phyloP scores from a whole-genome alignment of 2,329 filamentous ascomycete species.

The Leptoxyphium fumago region DNA sequence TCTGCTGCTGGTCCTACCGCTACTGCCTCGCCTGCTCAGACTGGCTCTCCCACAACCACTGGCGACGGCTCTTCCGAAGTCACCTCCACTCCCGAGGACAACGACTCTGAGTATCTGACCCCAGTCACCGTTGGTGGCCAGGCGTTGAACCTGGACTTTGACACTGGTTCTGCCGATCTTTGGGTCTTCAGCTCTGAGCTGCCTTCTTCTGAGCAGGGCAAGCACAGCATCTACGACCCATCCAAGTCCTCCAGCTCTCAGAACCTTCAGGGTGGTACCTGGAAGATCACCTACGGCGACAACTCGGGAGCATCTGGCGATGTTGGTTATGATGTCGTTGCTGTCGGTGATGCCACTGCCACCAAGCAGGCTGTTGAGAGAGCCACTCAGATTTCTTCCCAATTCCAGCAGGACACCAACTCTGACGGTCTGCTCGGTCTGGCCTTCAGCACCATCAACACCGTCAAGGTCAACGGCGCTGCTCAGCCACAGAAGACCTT shows the following conservation, averaged over 20 bases:
- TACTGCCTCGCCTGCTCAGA: conserved; percentile 5
- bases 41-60: not conserved
- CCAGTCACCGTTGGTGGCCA: conserved; percentile 58
- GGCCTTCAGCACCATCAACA: conserved; percentile 51
- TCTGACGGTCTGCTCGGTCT: conserved; percentile 58
- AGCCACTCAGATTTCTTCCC: conserved; percentile 42
- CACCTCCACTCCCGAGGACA: conserved; percentile 46
- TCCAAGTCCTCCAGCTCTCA: conserved; percentile 37
- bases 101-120: conserved; percentile 56
- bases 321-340: conserved; percentile 54
- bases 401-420: conserved; percentile 44
- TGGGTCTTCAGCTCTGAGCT: conserved; percentile 58
- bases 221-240: conserved; percentile 43
- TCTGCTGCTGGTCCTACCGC: not conserved
- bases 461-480: conserved; percentile 27
- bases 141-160: conserved; percentile 54
- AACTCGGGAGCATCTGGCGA: conserved; percentile 45
- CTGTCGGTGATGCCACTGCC: conserved; percentile 50
- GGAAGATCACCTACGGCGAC: conserved; percentile 56
- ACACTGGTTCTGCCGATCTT: conserved; percentile 61
- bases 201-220: conserved; percentile 25
- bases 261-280: conserved; percentile 36
- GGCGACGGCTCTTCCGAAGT: conserved; percentile 37
- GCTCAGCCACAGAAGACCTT: conserved; percentile 54
- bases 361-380: conserved; percentile 52